Evolutionary conservation across 2,329 filamentous ascomycete species (phyloP).

Genomic region (Apiospora aurea): DNA sequence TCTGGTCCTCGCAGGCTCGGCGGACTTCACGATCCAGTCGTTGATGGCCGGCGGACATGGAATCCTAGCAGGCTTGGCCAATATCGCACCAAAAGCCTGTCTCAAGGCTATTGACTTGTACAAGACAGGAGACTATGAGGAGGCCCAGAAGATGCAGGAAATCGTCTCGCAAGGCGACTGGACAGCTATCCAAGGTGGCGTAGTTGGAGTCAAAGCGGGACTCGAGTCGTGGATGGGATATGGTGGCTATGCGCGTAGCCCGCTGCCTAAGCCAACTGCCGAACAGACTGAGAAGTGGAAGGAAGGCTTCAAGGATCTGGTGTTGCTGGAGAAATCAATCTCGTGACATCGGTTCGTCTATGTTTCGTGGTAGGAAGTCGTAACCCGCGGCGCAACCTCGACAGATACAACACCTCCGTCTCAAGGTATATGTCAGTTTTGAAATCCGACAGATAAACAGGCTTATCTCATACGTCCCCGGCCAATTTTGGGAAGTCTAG

Average conservation of each 20-base stretch:
- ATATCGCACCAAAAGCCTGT: slow-evolving; percentile 73
- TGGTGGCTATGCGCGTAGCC: slow-evolving; percentile 61
- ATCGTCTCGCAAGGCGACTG: slow-evolving; percentile 73
- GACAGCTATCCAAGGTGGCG: slow-evolving; percentile 74
- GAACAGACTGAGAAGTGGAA: slow-evolving; percentile 60
- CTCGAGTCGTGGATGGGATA: slow-evolving; percentile 73
- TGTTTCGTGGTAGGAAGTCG: neutral
- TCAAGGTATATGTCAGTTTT: neutral
- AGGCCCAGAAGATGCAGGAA: slow-evolving; percentile 70
- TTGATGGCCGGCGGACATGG: slow-evolving; percentile 73
- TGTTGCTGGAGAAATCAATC: slow-evolving; percentile 58
- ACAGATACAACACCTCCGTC: neutral
- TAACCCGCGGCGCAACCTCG: neutral
- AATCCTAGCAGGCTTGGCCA: slow-evolving; percentile 75
- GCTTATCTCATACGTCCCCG: too few relatives aligned
- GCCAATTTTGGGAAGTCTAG: neutral
- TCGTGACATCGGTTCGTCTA: slow-evolving; percentile 36
- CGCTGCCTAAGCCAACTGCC: slow-evolving; percentile 57
- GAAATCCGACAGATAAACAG: neutral
- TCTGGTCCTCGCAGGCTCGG: slow-evolving; percentile 74
- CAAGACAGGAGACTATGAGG: slow-evolving; percentile 60
- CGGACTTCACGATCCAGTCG: slow-evolving; percentile 75
- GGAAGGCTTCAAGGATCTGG: slow-evolving; percentile 61
- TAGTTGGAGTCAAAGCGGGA: slow-evolving; percentile 75
- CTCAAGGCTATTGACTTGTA: slow-evolving; percentile 68